Base-by-base conservation (phyloP, 2,329 filamentous ascomycete genomes). In the Tolypocladium inflatum region DNA sequence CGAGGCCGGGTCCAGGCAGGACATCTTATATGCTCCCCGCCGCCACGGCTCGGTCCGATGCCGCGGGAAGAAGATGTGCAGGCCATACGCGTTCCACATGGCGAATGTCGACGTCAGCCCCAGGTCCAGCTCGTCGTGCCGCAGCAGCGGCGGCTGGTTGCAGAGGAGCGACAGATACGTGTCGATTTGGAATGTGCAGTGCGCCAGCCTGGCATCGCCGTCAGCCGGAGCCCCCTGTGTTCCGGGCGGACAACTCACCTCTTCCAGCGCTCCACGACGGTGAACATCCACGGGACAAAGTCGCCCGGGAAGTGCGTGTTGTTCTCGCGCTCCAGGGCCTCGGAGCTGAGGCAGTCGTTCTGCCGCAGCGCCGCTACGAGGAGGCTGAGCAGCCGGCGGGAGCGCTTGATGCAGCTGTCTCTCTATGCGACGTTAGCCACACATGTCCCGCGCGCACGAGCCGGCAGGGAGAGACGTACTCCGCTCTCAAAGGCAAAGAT, bases 401-500 rank as follows among this genome's bases (percentile, higher is more conserved):
- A 70, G 57, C 64, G 66, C 0, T 68, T 69, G 0, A 75, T 64
- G 2, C 68, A 55, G 11, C 59, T 63, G 13, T 72, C 67, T 3
- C 65, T 67, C 73, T 76, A 5, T 2, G 19, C 2, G 3, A 21
- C 42, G 55, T 64, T 11, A 57, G 57, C 63, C 1, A 4, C 2
- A 13, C 30, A 17, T 19, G 0, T 11, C 4, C 13, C 9, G 7
- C 19, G 43, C 1, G 4, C 3, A 0, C 17, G 15, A 15, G 23
- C 6, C 17, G 9, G 48, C 9, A 2, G 55, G 9, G 57, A 62
- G 41, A 38, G 21, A 58, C 70, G 11, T 56, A 73, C 71, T 4
- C 71, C 71, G 1, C 65, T 66, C 26, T 74, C 70, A 11, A 76
- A 67, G 1, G 70, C 71, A 57, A 77, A 77, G 1, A 76, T 65